Conservation (phyloP, 257 asterid genomes). For the Verbena officinalis region DNA sequence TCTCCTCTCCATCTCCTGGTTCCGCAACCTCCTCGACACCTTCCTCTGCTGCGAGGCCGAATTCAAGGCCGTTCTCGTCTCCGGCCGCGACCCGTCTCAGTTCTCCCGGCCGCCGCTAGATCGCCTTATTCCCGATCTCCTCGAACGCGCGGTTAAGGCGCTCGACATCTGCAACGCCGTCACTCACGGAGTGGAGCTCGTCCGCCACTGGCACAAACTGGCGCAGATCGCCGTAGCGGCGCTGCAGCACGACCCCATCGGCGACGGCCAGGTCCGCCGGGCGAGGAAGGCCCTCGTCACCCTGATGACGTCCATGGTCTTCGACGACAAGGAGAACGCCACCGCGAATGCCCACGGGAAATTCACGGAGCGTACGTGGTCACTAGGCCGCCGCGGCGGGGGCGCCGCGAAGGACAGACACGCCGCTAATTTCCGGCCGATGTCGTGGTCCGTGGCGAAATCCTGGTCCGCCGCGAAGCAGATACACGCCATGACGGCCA, state of each 20-base stretch:
- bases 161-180: slow-evolving; percentile 82
- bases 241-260: slow-evolving; percentile 60
- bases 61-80: slow-evolving; percentile 69
- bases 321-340: slow-evolving; percentile 65
- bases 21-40: slow-evolving; percentile 70
- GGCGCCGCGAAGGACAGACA: slow-evolving; percentile 34
- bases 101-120: slow-evolving; percentile 78
- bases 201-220: slow-evolving; percentile 72
- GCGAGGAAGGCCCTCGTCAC: slow-evolving; percentile 67
- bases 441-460: slow-evolving; percentile 72
- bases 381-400: slow-evolving; percentile 69
- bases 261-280: slow-evolving; percentile 78
- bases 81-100: slow-evolving; percentile 70
- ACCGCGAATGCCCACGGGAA: slow-evolving; percentile 37
- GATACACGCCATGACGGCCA: slow-evolving; percentile 73
- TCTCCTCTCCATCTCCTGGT: slow-evolving; percentile 74
- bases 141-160: slow-evolving; percentile 72
- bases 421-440: slow-evolving; percentile 48
- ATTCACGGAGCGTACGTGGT: slow-evolving; percentile 62
- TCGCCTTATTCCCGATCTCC: slow-evolving; percentile 69
- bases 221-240: slow-evolving; percentile 64
- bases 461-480: slow-evolving; percentile 91
- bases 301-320: slow-evolving; percentile 57
- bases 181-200: slow-evolving; percentile 71
- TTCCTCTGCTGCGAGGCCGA: slow-evolving; percentile 91